phyloP scores from a whole-genome alignment of 140 eudicot species.

The Bidens hawaiensis region DNA sequence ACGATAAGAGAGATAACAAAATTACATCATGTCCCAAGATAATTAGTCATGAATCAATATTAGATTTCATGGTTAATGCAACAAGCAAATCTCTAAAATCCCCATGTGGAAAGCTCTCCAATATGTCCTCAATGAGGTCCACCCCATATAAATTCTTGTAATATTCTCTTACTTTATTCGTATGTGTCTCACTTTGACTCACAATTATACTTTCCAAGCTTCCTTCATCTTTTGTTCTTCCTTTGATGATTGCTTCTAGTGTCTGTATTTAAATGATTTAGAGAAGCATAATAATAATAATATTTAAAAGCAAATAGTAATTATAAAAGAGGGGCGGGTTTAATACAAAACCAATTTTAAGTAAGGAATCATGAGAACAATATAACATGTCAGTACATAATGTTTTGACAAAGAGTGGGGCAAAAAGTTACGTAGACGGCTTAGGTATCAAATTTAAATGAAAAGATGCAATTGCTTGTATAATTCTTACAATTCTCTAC shows the following conservation, averaged over 20 bases:
- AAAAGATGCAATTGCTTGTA: too few relatives aligned
- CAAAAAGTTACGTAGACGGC: too few relatives aligned
- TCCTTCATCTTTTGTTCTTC: constrained; percentile 35
- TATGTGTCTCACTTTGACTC: constrained; percentile 51
- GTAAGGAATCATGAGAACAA: too few relatives aligned
- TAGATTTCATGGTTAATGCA: constrained; percentile 26
- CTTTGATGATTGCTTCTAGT: constrained; percentile 49
- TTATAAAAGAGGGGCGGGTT: too few relatives aligned
- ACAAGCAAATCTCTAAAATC: constrained; percentile 52
- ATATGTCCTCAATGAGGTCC: constrained; percentile 47
- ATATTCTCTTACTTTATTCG: constrained; percentile 43
- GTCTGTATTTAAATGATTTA: constrained; percentile 21
- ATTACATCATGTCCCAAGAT: neutral
- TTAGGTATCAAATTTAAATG: too few relatives aligned
- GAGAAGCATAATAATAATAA: neutral
- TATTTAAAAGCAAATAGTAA: too few relatives aligned
- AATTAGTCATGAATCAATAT: neutral
- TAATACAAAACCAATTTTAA: too few relatives aligned
- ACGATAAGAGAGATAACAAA: neutral
- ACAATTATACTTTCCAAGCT: constrained; percentile 48
- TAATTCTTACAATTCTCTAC: too few relatives aligned
- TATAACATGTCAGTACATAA: too few relatives aligned
- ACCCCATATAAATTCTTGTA: constrained; percentile 40
- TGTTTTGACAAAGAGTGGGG: too few relatives aligned
- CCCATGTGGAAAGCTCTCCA: constrained; percentile 36